Evolutionary conservation across 2,329 filamentous ascomycete species (phyloP).

Genomic region (Gremmenia infestans): DNA sequence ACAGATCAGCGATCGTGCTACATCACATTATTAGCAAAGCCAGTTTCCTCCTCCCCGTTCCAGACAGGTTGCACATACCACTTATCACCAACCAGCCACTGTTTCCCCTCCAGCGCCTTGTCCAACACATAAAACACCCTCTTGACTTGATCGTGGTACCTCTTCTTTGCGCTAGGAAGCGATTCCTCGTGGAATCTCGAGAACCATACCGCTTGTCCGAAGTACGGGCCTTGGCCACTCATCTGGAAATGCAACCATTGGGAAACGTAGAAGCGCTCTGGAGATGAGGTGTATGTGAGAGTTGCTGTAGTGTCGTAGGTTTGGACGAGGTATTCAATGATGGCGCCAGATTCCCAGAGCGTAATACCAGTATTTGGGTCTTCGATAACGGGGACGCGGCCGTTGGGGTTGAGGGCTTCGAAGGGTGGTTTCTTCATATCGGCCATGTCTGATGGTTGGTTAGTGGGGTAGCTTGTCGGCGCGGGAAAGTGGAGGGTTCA

Average conservation of each 20-base stretch:
- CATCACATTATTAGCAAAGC: background rate
- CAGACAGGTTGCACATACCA: slow-evolving; percentile 4
- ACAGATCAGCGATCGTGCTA: slow-evolving; percentile 34
- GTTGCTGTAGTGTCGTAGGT: slow-evolving; percentile 36
- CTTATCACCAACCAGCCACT: slow-evolving; percentile 37
- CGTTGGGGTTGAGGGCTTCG: slow-evolving; percentile 28
- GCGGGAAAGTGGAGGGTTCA: background rate
- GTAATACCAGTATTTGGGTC: slow-evolving; percentile 38
- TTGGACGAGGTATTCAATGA: slow-evolving; percentile 34
- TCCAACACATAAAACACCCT: slow-evolving; percentile 36
- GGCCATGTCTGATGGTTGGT: slow-evolving; percentile 31
- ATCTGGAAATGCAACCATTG: slow-evolving; percentile 39
- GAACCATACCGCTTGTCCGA: slow-evolving; percentile 35
- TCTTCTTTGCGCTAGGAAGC: slow-evolving; percentile 36
- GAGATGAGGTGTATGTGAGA: slow-evolving; percentile 30
- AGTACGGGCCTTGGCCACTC: slow-evolving; percentile 36
- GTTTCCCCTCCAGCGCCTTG: slow-evolving; percentile 31
- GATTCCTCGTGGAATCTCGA: slow-evolving; percentile 34
- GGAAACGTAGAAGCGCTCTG: slow-evolving; percentile 30
- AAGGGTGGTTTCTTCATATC: slow-evolving; percentile 38
- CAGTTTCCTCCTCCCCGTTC: background rate
- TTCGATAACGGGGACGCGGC: slow-evolving; percentile 28
- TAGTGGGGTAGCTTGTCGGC: background rate
- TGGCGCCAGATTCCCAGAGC: slow-evolving; percentile 41
- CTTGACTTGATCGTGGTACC: slow-evolving; percentile 39